Conservation (phyloP, 352 stramenopile genomes). For the Phytophthora colocasiae region DNA sequence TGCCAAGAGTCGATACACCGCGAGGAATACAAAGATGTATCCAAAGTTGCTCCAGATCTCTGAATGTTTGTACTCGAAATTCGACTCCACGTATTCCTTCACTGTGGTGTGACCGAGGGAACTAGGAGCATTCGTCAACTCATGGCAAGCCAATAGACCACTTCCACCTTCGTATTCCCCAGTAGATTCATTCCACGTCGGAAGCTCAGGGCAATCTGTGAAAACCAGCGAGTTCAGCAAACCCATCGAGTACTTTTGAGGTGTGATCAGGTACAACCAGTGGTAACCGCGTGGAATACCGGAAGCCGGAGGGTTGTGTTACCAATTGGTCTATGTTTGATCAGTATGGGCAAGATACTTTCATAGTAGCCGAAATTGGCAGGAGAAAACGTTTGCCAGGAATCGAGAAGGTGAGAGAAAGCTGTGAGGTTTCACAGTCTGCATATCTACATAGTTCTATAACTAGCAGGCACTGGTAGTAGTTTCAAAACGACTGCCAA, state of each 20-base stretch:
- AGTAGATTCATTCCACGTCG: slow-evolving; percentile 27
- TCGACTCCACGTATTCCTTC: slow-evolving; percentile 34
- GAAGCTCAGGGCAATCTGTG: slow-evolving; percentile 31
- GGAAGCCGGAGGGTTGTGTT: slow-evolving; percentile 37
- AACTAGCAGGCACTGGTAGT: too few relatives aligned
- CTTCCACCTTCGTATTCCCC: slow-evolving; percentile 25
- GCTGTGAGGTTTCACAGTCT: too few relatives aligned
- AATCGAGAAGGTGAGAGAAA: too few relatives aligned
- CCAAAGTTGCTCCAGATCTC: slow-evolving; percentile 42
- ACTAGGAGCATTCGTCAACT: slow-evolving; percentile 20
- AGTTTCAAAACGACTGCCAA: too few relatives aligned
- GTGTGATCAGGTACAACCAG: slow-evolving; percentile 55
- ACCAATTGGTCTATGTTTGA: too few relatives aligned
- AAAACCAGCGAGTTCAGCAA: slow-evolving; percentile 45
- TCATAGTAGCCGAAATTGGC: too few relatives aligned
- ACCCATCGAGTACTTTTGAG: slow-evolving; percentile 38
- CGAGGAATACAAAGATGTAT: slow-evolving; percentile 36
- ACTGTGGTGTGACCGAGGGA: slow-evolving; percentile 27
- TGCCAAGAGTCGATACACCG: slow-evolving; percentile 35
- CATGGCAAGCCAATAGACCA: slow-evolving; percentile 19
- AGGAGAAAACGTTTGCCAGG: too few relatives aligned
- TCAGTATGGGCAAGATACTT: too few relatives aligned
- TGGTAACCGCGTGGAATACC: slow-evolving; percentile 45
- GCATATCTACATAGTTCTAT: too few relatives aligned
- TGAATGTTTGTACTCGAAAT: slow-evolving; percentile 40